A percentile compares a stretch with the other conserved stretches of the same genome.
These are phyloP conservation scores for Russula abietina DNA, from an alignment of 768 basidiomycete species.

Conservation along the genomic window DNA sequence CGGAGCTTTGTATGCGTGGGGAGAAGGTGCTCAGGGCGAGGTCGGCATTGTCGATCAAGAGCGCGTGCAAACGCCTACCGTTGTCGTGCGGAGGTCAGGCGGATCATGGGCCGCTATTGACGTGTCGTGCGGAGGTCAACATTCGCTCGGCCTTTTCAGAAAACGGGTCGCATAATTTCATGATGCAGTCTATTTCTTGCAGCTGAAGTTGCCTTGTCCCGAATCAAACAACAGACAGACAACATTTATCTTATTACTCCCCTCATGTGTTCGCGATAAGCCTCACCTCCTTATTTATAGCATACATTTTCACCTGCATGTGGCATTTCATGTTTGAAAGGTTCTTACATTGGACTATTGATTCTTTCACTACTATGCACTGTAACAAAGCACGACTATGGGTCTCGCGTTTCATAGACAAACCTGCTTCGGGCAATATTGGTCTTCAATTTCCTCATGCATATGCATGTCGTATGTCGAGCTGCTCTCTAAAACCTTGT, in stretches of 20 bases:
- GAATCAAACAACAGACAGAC: background rate
- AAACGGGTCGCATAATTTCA: constrained; percentile 18
- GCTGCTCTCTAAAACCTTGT: background rate
- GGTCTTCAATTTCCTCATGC: background rate
- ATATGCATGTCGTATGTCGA: background rate
- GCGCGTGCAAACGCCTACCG: constrained; percentile 56
- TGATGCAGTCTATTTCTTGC: background rate
- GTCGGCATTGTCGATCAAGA: constrained; percentile 51
- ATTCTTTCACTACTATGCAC: constrained; percentile 4
- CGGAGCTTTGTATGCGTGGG: constrained; percentile 72
- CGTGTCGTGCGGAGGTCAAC: constrained; percentile 74
- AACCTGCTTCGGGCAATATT: background rate
- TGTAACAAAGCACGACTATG: background rate
- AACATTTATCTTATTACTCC: constrained; percentile 20
- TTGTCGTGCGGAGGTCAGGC: constrained; percentile 67
- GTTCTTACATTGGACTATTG: background rate
- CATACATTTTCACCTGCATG: background rate
- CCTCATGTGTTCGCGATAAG: constrained; percentile 13
- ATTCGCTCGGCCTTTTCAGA: constrained; percentile 45
- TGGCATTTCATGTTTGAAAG: background rate
- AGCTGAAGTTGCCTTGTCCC: background rate
- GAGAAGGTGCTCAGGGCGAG: constrained; percentile 72
- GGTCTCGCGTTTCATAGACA: background rate
- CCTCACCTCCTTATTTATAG: background rate
- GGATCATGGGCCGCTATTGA: constrained; percentile 60